phyloP scores from a whole-genome alignment of 1,139 yeast genomes.

The Geotrichum histeridarum region DNA sequence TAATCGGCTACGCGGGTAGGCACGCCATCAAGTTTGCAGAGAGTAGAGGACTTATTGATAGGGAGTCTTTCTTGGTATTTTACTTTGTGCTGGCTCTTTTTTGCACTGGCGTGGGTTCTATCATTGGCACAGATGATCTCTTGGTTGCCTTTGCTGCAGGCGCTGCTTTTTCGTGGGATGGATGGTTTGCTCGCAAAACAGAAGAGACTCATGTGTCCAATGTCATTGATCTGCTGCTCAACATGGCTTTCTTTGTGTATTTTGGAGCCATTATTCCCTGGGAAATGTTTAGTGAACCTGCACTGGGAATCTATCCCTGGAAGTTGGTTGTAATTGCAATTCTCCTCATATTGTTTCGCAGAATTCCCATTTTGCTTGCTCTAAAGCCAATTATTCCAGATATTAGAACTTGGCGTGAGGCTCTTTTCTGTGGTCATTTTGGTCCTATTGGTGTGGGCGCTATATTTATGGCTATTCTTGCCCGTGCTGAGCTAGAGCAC shows the following conservation, averaged over 20 bases:
- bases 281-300: constrained; percentile 66
- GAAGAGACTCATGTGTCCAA: constrained; percentile 92
- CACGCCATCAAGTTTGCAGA: constrained; percentile 78
- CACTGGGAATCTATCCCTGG: constrained; percentile 76
- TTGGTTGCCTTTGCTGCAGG: constrained; percentile 94
- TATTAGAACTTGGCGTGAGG: constrained; percentile 91
- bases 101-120: constrained; percentile 91
- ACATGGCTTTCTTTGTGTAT: constrained; percentile 84
- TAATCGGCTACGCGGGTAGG: constrained; percentile 71
- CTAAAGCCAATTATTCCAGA: constrained; percentile 86
- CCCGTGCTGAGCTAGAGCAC: constrained; percentile 72
- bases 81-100: constrained; percentile 79
- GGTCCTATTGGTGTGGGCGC: constrained; percentile 99
- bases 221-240: constrained; percentile 68
- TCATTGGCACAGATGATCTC: constrained; percentile 88
- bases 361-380: constrained; percentile 81
- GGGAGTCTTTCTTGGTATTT: constrained; percentile 90
- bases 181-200: constrained; percentile 81
- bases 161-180: constrained; percentile 95
- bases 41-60: constrained; percentile 66
- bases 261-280: constrained; percentile 95
- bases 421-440: constrained; percentile 91
- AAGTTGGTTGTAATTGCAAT: constrained; percentile 73
- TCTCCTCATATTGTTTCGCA: constrained; percentile 74
- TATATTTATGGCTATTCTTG: constrained; percentile 79